Conservation (phyloP, 768 basidiomycete species). For the Trametes cingulata region DNA sequence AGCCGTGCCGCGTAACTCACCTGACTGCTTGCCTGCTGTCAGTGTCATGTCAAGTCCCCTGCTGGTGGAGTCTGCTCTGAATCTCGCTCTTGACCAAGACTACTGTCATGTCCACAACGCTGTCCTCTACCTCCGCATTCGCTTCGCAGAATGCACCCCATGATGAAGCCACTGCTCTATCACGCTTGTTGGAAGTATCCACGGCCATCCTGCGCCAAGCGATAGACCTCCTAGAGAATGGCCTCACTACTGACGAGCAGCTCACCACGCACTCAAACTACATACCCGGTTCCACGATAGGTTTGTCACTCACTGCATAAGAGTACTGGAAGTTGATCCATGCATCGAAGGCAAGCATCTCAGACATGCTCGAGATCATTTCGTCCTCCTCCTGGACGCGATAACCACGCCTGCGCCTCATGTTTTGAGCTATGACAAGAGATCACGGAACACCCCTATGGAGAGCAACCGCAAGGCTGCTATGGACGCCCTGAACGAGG, state of each 20-base stretch:
- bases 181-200: conserved; percentile 66
- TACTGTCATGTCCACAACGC: conserved; percentile 3
- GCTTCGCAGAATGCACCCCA: background rate
- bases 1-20: conserved; percentile 5
- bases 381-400: conserved; percentile 62
- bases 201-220: conserved; percentile 71
- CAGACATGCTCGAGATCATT: conserved; percentile 85
- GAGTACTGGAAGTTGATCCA: background rate
- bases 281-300: conserved; percentile 87
- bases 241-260: conserved; percentile 68
- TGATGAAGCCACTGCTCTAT: conserved; percentile 35
- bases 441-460: conserved; percentile 82
- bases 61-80: background rate
- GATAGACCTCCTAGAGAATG: conserved; percentile 66
- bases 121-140: background rate
- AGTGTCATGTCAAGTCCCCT: background rate
- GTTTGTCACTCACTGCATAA: conserved; percentile 39
- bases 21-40: conserved; percentile 8
- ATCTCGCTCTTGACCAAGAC: conserved; percentile 6
- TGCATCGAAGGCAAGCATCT: conserved; percentile 70
- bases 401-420: conserved; percentile 47
- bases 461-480: conserved; percentile 67
- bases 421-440: conserved; percentile 72
- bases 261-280: conserved; percentile 67
- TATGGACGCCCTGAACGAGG: conserved; percentile 51